Conservation (phyloP, 441 rosid genomes). For the Iberis amara region DNA sequence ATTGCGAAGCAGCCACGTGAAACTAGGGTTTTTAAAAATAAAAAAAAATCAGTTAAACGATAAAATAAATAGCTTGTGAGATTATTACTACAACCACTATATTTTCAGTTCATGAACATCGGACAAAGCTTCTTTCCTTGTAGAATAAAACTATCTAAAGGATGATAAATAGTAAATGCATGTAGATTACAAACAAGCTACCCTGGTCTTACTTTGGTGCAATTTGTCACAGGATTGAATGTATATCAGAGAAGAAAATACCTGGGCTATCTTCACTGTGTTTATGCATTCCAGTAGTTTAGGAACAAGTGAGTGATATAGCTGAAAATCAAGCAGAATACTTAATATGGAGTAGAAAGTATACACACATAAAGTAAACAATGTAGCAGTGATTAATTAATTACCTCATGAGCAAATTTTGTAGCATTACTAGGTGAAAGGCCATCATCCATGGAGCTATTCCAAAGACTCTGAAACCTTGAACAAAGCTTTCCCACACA, state of each 20-base stretch:
- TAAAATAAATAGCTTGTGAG: background rate
- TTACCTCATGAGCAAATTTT: conserved; percentile 64
- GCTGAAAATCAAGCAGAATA: conserved; percentile 38
- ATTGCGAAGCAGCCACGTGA: conserved; percentile 72
- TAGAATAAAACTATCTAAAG: too few relatives aligned
- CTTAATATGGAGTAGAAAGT: conserved; percentile 16
- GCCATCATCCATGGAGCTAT: conserved; percentile 35
- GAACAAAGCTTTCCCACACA: conserved; percentile 69
- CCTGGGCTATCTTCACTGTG: conserved; percentile 89
- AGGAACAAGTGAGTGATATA: conserved; percentile 50
- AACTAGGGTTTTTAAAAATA: conserved; percentile 37
- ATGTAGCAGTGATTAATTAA: background rate
- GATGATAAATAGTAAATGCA: too few relatives aligned
- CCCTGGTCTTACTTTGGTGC: background rate
- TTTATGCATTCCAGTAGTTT: conserved; percentile 63
- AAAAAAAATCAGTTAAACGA: conserved; percentile 6
- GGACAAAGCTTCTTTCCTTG: too few relatives aligned
- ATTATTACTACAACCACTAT: background rate
- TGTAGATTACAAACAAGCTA: too few relatives aligned
- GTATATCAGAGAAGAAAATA: conserved; percentile 28
- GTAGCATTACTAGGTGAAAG: conserved; percentile 32
- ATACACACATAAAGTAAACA: background rate
- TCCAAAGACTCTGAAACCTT: conserved; percentile 41
- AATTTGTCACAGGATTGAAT: background rate
- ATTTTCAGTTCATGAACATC: too few relatives aligned